These are phyloP conservation scores for Alternaria sp. DNA, from an alignment of 2,329 filamentous ascomycete species.

Conservation along the genomic window DNA sequence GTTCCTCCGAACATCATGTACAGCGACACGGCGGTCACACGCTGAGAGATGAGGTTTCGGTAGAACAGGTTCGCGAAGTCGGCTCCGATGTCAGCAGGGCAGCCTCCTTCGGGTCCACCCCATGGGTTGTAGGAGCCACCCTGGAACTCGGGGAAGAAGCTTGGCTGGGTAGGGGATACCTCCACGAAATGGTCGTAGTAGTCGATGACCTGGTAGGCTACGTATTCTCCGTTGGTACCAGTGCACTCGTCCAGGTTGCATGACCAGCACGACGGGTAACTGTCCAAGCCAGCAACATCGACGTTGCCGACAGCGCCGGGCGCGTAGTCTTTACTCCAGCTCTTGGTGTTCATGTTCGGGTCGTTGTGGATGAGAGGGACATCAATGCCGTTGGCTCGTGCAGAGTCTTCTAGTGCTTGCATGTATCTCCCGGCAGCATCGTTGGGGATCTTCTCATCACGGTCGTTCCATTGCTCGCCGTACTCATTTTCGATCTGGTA, in stretches of 20 bases:
- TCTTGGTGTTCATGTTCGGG: conserved; percentile 64
- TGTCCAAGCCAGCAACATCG: conserved; percentile 61
- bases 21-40: conserved; percentile 65
- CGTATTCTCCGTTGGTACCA: conserved; percentile 64
- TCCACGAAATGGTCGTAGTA: conserved; percentile 58
- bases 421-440: conserved; percentile 61
- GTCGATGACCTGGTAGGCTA: conserved; percentile 60
- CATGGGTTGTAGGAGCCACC: conserved; percentile 67
- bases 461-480: conserved; percentile 50
- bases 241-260: conserved; percentile 68
- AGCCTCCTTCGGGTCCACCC: conserved; percentile 65
- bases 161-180: conserved; percentile 54
- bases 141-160: conserved; percentile 66
- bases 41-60: conserved; percentile 65
- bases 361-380: conserved; percentile 66
- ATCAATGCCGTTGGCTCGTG: conserved; percentile 63
- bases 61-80: conserved; percentile 71
- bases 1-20: conserved; percentile 73
- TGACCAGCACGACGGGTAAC: conserved; percentile 65
- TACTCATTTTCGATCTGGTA: conserved; percentile 67
- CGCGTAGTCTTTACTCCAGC: conserved; percentile 67
- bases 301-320: conserved; percentile 60
- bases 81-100: conserved; percentile 60
- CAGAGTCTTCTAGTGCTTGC: conserved; percentile 62
- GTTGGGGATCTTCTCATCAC: conserved; percentile 55